Conservation (phyloP, 306 rosid genomes). For the Vicia faba region DNA sequence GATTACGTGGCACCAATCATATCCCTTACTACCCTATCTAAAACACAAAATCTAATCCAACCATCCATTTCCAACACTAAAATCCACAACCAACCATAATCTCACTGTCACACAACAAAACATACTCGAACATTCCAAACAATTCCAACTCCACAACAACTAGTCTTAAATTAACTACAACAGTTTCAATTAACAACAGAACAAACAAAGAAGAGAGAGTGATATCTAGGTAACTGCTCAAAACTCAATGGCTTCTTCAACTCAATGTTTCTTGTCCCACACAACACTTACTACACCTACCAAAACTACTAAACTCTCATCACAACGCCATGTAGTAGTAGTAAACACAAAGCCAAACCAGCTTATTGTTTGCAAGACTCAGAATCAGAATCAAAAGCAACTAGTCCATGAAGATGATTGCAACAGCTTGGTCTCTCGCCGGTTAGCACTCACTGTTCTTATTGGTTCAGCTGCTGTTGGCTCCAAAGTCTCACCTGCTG, state of each 20-base stretch:
- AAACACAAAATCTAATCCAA: slow-evolving; percentile 15
- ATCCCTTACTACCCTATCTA: slow-evolving; percentile 63
- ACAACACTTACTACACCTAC: slow-evolving; percentile 58
- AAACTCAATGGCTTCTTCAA: slow-evolving; percentile 74
- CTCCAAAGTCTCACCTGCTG: slow-evolving; percentile 88
- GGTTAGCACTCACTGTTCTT: slow-evolving; percentile 86
- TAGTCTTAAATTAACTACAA: not conserved
- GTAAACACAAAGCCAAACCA: slow-evolving; percentile 50
- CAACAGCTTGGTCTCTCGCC: slow-evolving; percentile 55
- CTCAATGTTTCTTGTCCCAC: slow-evolving; percentile 81
- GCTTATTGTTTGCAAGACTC: slow-evolving; percentile 72
- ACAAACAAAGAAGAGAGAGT: not conserved
- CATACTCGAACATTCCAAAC: slow-evolving; percentile 19
- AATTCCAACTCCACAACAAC: slow-evolving; percentile 9
- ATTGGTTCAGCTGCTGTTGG: slow-evolving; percentile 87
- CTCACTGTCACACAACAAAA: slow-evolving; percentile 41
- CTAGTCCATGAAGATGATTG: slow-evolving; percentile 47
- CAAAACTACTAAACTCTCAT: slow-evolving; percentile 44
- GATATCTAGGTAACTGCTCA: not conserved
- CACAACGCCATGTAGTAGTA: slow-evolving; percentile 54
- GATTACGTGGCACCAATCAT: slow-evolving; percentile 64
- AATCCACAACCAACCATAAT: slow-evolving; percentile 48
- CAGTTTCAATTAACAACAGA: not conserved
- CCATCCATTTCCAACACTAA: slow-evolving; percentile 43
- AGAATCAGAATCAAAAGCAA: slow-evolving; percentile 87